A percentile compares a stretch with the other conserved stretches of the same genome.
Evolutionary conservation across 495 filamentous ascomycete genomes (phyloP).

Genomic region (Penicillium coprophilum): DNA sequence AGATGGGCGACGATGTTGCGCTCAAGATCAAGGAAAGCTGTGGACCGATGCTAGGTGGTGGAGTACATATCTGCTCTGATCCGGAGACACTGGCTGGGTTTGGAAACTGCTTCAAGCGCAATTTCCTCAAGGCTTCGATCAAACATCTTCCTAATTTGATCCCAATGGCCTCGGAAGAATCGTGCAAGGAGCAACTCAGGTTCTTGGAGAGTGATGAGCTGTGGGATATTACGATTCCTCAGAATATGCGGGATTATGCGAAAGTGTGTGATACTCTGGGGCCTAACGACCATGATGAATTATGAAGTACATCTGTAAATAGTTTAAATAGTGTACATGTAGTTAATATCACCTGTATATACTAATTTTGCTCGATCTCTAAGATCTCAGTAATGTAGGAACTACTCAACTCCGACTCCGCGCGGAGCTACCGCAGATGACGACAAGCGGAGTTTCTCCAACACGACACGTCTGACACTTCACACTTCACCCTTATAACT

Average conservation of each 20-base stretch:
- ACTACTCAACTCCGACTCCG: constrained; percentile 9
- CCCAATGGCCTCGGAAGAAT: constrained; percentile 42
- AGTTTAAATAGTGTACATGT: background rate
- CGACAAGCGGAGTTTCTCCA: constrained; percentile 15
- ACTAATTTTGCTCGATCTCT: too few species aligned
- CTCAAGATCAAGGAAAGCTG: constrained; percentile 41
- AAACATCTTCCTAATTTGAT: constrained; percentile 35
- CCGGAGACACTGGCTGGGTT: constrained; percentile 38
- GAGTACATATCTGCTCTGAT: constrained; percentile 42
- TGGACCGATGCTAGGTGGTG: constrained; percentile 35
- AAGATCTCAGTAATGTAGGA: too few species aligned
- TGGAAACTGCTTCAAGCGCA: constrained; percentile 46
- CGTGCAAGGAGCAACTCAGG: constrained; percentile 38
- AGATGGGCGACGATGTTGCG: constrained; percentile 45
- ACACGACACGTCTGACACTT: too few species aligned
- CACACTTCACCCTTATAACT: background rate
- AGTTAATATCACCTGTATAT: background rate
- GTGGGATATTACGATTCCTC: constrained; percentile 44
- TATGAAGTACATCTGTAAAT: constrained; percentile 14
- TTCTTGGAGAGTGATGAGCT: constrained; percentile 39
- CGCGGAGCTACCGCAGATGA: constrained; percentile 15
- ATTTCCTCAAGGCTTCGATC: constrained; percentile 38
- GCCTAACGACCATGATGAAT: constrained; percentile 26
- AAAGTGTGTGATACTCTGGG: constrained; percentile 35
- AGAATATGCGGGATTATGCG: constrained; percentile 47